These are phyloP conservation scores for Trichosanthes truncata DNA, from an alignment of 306 rosid genomes.

Conservation along the genomic window DNA sequence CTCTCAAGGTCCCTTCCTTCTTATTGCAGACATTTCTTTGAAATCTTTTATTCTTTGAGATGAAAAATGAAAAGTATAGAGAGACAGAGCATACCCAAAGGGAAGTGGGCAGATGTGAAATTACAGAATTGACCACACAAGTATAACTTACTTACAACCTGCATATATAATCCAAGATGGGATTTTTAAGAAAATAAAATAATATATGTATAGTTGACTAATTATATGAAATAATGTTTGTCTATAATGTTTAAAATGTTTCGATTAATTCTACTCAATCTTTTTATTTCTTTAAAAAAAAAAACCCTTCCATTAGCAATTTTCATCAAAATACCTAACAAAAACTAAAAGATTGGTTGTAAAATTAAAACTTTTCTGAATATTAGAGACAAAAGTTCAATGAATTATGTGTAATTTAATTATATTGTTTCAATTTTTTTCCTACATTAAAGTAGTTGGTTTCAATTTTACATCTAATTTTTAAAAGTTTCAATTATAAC, in stretches of 20 bases:
- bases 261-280: neutral
- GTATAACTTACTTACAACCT: constrained; percentile 46
- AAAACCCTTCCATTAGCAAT: neutral
- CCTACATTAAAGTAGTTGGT: neutral
- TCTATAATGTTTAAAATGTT: too few species aligned
- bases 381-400: neutral
- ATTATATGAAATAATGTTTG: neutral
- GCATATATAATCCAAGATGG: constrained; percentile 14
- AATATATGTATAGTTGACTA: neutral
- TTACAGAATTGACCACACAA: neutral
- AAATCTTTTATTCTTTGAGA: neutral
- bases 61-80: neutral
- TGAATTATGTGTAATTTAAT: too few species aligned
- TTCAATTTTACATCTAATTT: too few species aligned
- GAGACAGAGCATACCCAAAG: neutral
- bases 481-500: too few species aligned
- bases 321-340: neutral
- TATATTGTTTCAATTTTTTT: too few species aligned
- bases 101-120: neutral
- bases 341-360: neutral
- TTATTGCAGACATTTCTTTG: neutral
- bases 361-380: too few species aligned
- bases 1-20: neutral
- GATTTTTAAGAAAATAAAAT: neutral
- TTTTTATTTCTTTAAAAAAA: too few species aligned